These are phyloP conservation scores for Kentomonas sorsogonicus DNA, from an alignment of 208 protist species.

Conservation along the genomic window DNA sequence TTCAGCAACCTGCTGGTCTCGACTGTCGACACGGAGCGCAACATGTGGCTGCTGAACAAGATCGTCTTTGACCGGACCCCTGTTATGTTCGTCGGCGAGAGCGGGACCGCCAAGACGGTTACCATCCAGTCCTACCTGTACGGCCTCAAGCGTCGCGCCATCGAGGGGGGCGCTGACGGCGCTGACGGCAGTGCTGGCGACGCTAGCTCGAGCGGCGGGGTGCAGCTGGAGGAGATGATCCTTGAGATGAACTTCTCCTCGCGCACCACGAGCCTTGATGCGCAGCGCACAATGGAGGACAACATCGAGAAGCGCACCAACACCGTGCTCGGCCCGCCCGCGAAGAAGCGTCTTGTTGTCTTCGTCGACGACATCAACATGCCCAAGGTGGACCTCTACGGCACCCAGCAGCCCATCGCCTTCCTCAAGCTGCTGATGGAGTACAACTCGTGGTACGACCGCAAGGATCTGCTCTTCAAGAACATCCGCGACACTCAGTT, in stretches of 20 bases:
- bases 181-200: neutral
- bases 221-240: conserved; percentile 86
- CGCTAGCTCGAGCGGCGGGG: conserved; percentile 31
- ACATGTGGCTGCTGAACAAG: conserved; percentile 94
- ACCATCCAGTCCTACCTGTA: conserved; percentile 95
- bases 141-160: conserved; percentile 63
- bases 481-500: conserved; percentile 95
- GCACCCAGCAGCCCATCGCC: conserved; percentile 98
- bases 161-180: neutral
- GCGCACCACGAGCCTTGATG: conserved; percentile 93
- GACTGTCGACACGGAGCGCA: conserved; percentile 98
- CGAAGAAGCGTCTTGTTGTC: conserved; percentile 94
- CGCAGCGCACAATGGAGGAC: conserved; percentile 96
- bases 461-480: conserved; percentile 96
- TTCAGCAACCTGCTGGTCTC: conserved; percentile 98
- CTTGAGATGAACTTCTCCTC: conserved; percentile 97
- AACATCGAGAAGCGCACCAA: conserved; percentile 96
- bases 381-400: conserved; percentile 97
- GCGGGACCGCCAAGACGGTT: conserved; percentile 98
- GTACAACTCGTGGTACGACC: conserved; percentile 95
- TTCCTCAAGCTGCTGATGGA: conserved; percentile 98
- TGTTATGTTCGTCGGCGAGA: conserved; percentile 95
- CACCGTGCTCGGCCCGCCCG: conserved; percentile 93
- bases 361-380: conserved; percentile 99
- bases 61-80: conserved; percentile 89